Evolutionary conservation across 345 rosid genomes (phyloP), one percentile per base, ranked within the genome.

Genomic region (Acer saccharum): DNA sequence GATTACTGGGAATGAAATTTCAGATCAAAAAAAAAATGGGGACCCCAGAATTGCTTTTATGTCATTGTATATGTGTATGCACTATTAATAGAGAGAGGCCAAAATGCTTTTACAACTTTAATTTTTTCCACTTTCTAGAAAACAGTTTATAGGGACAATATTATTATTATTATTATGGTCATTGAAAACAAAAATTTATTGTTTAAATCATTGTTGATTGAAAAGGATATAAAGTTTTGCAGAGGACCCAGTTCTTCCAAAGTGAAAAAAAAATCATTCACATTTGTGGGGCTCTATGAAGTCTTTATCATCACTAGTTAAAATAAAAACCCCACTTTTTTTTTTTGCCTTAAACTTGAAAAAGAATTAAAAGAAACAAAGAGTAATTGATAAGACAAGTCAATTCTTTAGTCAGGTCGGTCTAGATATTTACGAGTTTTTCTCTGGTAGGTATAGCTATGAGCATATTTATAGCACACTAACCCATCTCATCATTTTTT

Each of bases 291-390:
- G 82, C 65, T 81, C 72, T n/a, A 65, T 50, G 25, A 5, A 39
- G 85, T 79, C 86, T 57, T 79, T 46, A 73, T 83, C 85, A 57
- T n/a, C 77, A 76, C 66, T 64, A 71, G 80, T 67, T 78, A 73
- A 72, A 71, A 57, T 18, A 57, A 18, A 7, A 57, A 57, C n/a
- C 62, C 75, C 79, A 48, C 75, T 44, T 58, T 68, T 43, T 76
- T 67, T 73, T 13, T 58, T 75, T 2, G 32, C 65, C 77, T 82
- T 65, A 55, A 63, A 64, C 76, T 65, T 50, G 29, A 60, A 76
- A 69, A 77, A 58, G 72, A 52, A 80, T 67, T 76, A 73, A 72
- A 57, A 58, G 16, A 68, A 69, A 68, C 44, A 76, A 67, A 76
- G 70, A 65, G 44, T 68, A 65, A 20, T 68, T 66, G 77, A 83